Evolutionary conservation across 805 yeast species (phyloP).

Genomic region (Hanseniaspora valbyensis): DNA sequence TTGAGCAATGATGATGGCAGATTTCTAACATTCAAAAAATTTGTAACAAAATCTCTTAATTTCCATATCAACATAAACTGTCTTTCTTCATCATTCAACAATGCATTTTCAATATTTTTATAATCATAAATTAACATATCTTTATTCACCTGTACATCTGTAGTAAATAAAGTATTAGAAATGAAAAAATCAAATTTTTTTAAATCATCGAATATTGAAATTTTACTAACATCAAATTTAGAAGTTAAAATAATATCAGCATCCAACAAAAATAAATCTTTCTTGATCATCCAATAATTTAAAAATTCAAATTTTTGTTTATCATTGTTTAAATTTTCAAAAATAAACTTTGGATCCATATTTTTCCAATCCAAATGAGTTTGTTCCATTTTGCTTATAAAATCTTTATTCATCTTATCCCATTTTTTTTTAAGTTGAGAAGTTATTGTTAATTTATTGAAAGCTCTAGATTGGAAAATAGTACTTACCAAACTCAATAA

Average conservation of each 20-base stretch:
- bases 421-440: slow-evolving; percentile 23
- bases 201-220: slow-evolving; percentile 24
- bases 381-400: slow-evolving; percentile 26
- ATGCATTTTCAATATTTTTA: background rate
- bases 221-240: background rate
- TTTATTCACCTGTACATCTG: background rate
- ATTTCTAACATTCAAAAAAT: slow-evolving; percentile 28
- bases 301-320: slow-evolving; percentile 24
- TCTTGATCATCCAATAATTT: slow-evolving; percentile 20
- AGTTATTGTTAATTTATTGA: slow-evolving; percentile 26
- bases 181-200: slow-evolving; percentile 24
- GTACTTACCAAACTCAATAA: slow-evolving; percentile 35
- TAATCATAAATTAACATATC: background rate
- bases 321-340: slow-evolving; percentile 18
- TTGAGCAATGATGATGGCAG: slow-evolving; percentile 22
- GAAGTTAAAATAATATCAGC: too few relatives aligned
- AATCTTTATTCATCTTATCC: slow-evolving; percentile 21
- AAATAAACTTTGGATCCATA: background rate
- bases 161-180: slow-evolving; percentile 23
- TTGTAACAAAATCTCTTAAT: slow-evolving; percentile 32
- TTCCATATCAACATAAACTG: slow-evolving; percentile 36
- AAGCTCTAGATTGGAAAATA: slow-evolving; percentile 35
- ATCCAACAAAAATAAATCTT: slow-evolving; percentile 17
- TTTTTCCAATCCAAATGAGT: slow-evolving; percentile 23
- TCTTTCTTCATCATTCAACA: slow-evolving; percentile 22